Evolutionary conservation across 495 filamentous ascomycete genomes (phyloP), one percentile per base, ranked within the genome.

Genomic region (Aspergillus haitiensis): DNA sequence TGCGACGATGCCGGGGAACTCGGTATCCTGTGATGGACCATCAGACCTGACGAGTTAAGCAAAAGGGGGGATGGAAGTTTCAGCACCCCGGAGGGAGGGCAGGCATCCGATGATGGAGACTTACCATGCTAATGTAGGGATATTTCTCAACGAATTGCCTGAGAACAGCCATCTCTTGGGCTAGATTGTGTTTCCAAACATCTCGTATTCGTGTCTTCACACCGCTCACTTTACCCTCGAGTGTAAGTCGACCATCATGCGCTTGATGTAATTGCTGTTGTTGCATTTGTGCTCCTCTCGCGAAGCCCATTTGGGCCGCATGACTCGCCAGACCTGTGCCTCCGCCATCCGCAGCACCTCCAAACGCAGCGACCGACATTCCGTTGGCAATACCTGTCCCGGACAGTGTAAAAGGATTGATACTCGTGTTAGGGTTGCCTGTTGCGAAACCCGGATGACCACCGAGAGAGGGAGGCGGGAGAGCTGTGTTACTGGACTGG

Each of bases 111-210:
- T 12, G 35, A 33, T 42, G 18, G 8, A 37, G 45, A 67, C 85
- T 76, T 78, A 98, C 93, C 95, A 98, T 97, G 70, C 91, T 90
- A 72, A 98, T 90, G 69, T 93, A 98, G 32, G 92, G 91, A 73
- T 93, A 98, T 59, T 87, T 88, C 52, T 96, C 90, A 51, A 97
- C 83, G 68, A 98, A 74, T 44, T 85, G 80, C 67, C 95, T 81
- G 62, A 98, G 72, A 31, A 86, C 72, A 5, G 82, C 84, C 86
- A 98, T 90, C 76, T 98, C 94, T 64, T 93, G 87, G n/a, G 87
- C 83, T 56, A 98, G 75, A 68, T 98, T 97, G 59, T 89, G 82
- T 64, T 84, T 88, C 93, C 93, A 98, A 15, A 98, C 94, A 68
- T 98, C 94, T 52, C 92, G 82, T 83, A 98, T 97, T 71, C 92